Conservation (phyloP, 192 early-diverging fungal genomes). For the Linnemannia zychae region DNA sequence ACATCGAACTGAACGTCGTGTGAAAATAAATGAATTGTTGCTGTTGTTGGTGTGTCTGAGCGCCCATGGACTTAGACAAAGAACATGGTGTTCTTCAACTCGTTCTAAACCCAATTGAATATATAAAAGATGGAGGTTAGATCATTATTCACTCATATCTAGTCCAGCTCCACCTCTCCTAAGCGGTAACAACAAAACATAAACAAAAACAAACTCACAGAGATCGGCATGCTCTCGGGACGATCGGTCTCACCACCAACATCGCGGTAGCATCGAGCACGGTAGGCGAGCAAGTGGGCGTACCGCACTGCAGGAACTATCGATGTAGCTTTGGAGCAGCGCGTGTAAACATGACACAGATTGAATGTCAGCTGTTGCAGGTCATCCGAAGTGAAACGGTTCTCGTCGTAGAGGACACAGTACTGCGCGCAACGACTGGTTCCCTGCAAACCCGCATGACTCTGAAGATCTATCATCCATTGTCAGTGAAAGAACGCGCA, state of each 20-base stretch:
- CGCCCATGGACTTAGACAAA: neutral
- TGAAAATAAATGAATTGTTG: neutral
- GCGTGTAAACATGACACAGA: conserved; percentile 92
- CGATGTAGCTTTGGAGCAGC: conserved; percentile 88
- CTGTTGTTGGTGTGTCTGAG: neutral
- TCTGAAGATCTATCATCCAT: conserved; percentile 72
- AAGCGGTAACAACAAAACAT: neutral
- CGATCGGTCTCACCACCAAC: neutral
- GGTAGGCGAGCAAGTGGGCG: conserved; percentile 86
- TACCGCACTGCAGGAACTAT: conserved; percentile 94
- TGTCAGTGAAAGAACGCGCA: neutral
- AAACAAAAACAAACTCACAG: conserved; percentile 1
- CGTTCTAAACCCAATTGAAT: no score
- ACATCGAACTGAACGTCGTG: neutral
- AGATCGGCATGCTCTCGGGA: neutral
- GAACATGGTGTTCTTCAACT: conserved; percentile 2
- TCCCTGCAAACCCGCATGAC: conserved; percentile 94
- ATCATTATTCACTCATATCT: no score
- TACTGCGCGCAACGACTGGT: conserved; percentile 94
- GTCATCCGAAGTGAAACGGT: conserved; percentile 82
- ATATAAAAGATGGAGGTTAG: no score
- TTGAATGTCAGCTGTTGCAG: conserved; percentile 92
- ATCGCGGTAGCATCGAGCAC: conserved; percentile 78
- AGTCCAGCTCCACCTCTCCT: no score
- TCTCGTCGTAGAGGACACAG: conserved; percentile 91